Evolutionary conservation across 169 alveolate species (phyloP).

Genomic region (Amoebophrya sp.): DNA sequence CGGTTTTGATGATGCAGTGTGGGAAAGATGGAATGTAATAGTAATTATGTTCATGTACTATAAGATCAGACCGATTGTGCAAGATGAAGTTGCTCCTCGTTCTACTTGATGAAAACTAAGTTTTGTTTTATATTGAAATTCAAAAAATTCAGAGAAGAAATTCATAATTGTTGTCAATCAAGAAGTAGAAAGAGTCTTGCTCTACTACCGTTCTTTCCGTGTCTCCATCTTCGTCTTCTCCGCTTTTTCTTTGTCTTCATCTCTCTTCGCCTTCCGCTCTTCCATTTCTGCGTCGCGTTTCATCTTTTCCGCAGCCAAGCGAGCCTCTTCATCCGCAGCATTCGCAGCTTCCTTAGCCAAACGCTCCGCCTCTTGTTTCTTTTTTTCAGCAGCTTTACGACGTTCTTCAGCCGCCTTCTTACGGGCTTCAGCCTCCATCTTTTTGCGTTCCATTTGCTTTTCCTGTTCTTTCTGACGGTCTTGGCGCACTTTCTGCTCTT

Average conservation of each 20-base stretch:
- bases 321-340: not conserved
- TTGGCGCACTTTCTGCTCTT: not conserved
- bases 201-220: not conserved
- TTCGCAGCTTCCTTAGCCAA: not conserved
- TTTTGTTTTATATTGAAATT: too few relatives aligned
- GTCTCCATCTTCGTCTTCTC: not conserved
- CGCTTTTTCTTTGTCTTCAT: not conserved
- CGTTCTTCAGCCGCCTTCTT: not conserved
- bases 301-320: not conserved
- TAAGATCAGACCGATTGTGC: too few relatives aligned
- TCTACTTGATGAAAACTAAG: too few relatives aligned
- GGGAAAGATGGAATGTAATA: too few relatives aligned
- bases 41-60: too few relatives aligned
- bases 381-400: not conserved
- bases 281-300: not conserved
- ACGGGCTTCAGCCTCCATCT: not conserved
- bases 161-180: too few relatives aligned
- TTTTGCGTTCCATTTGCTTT: not conserved
- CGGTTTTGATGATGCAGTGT: too few relatives aligned
- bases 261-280: not conserved
- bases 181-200: too few relatives aligned
- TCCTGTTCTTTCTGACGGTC: not conserved
- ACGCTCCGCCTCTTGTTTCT: not conserved
- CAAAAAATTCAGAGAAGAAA: too few relatives aligned
- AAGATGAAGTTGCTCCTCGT: too few relatives aligned